These are phyloP conservation scores for Celoporthe dispersa DNA, from an alignment of 2,329 filamentous ascomycete species.

Conservation along the genomic window DNA sequence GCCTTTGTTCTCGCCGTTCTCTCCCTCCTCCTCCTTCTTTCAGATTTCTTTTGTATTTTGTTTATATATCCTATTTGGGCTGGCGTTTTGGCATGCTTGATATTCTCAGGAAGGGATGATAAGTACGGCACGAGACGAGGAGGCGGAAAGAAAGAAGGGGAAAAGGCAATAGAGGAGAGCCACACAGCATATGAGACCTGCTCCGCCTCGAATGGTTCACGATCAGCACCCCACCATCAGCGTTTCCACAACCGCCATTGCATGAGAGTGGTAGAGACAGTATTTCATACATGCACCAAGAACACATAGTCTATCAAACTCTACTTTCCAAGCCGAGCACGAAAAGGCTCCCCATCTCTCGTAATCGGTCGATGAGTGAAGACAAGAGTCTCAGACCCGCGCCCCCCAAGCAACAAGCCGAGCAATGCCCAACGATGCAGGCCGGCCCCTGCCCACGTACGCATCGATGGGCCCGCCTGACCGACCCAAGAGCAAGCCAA, in stretches of 20 bases:
- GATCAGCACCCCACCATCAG: background rate
- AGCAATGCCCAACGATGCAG: conserved; percentile 3
- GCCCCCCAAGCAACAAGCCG: background rate
- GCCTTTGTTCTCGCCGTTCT: background rate
- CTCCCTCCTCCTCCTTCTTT: background rate
- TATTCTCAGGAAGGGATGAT: background rate
- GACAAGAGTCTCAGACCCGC: background rate
- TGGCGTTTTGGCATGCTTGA: conserved; percentile 18
- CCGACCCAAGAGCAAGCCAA: background rate
- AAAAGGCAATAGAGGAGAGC: background rate
- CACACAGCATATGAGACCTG: background rate
- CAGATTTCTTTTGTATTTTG: background rate
- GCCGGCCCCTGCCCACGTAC: background rate
- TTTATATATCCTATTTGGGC: background rate
- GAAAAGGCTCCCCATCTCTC: background rate
- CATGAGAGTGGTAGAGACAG: background rate
- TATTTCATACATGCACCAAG: background rate
- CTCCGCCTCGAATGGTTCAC: background rate
- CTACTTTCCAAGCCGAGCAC: background rate
- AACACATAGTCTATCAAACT: background rate
- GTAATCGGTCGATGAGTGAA: background rate
- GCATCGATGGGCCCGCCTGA: background rate
- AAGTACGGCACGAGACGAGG: background rate
- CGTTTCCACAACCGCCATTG: background rate
- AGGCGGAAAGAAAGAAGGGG: background rate